Conservation (phyloP, 202 grass and related monocot genomes). For the Dendrocalamus latiflorus region DNA sequence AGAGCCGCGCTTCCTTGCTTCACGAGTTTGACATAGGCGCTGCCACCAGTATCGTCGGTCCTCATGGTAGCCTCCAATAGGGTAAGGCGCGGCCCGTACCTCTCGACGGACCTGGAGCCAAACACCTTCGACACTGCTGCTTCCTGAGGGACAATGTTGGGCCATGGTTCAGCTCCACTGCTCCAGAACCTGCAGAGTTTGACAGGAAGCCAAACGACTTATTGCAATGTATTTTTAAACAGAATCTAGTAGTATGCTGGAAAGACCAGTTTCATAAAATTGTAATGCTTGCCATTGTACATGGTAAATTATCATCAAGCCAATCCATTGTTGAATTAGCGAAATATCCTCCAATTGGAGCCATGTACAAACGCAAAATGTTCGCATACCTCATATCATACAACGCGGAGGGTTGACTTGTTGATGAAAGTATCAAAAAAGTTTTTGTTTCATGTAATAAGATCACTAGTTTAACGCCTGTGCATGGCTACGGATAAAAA, state of each 20-base stretch:
- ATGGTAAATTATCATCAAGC: background rate
- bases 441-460: no score
- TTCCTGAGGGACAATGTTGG: constrained; percentile 79
- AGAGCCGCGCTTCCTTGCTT: constrained; percentile 83
- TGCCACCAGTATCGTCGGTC: constrained; percentile 60
- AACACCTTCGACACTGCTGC: constrained; percentile 84
- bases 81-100: constrained; percentile 75
- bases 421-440: background rate
- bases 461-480: background rate
- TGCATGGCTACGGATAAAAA: no score
- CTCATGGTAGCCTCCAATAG: constrained; percentile 76
- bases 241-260: background rate
- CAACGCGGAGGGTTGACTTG: background rate
- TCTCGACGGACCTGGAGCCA: constrained; percentile 71
- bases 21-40: constrained; percentile 64
- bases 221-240: background rate
- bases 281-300: background rate
- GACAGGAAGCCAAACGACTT: background rate
- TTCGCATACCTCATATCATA: background rate
- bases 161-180: constrained; percentile 80
- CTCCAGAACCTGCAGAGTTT: constrained; percentile 68
- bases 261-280: background rate
- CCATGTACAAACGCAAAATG: background rate
- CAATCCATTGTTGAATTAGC: background rate
- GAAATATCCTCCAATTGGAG: no score